Evolutionary conservation across 2,329 filamentous ascomycete species (phyloP).

Genomic region (Triangularia verruculosa): DNA sequence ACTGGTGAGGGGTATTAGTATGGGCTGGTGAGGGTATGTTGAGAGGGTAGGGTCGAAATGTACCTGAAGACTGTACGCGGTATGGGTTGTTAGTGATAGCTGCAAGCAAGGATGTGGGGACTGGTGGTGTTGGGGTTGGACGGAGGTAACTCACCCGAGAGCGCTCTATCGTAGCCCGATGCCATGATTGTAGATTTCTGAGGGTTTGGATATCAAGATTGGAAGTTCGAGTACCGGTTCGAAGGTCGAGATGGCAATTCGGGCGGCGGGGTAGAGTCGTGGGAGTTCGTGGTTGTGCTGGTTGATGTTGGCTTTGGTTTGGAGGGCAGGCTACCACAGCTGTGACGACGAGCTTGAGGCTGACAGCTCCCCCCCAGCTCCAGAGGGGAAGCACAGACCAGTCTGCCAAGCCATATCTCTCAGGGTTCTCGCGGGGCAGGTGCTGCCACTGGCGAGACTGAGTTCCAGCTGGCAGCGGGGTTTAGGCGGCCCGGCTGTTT

Average conservation of each 20-base stretch:
- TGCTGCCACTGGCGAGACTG: neutral
- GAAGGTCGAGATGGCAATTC: neutral
- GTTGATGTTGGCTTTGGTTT: neutral
- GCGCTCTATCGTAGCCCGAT: conserved; percentile 97
- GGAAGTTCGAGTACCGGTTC: neutral
- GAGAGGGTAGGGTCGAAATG: conserved; percentile 2
- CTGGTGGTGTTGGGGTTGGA: conserved; percentile 1
- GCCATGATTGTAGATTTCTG: conserved; percentile 54
- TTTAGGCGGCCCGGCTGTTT: neutral
- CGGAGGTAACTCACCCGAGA: conserved; percentile 71
- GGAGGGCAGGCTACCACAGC: conserved; percentile 28
- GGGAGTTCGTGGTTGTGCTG: conserved; percentile 6
- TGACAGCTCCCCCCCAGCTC: conserved; percentile 15
- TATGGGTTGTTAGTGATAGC: conserved; percentile 42
- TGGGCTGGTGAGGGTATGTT: neutral
- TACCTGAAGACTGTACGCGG: conserved; percentile 76
- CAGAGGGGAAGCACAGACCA: conserved; percentile 8
- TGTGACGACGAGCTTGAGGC: conserved; percentile 29
- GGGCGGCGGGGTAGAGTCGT: neutral
- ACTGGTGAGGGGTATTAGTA: conserved; percentile 53
- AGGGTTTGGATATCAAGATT: neutral
- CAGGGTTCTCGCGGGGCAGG: neutral
- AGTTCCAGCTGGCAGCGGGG: neutral
- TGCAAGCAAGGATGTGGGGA: conserved; percentile 10
- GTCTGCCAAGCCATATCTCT: neutral